These are phyloP conservation scores for Oldenlandia corymbosa DNA, from an alignment of 257 asterid species.

Conservation along the genomic window DNA sequence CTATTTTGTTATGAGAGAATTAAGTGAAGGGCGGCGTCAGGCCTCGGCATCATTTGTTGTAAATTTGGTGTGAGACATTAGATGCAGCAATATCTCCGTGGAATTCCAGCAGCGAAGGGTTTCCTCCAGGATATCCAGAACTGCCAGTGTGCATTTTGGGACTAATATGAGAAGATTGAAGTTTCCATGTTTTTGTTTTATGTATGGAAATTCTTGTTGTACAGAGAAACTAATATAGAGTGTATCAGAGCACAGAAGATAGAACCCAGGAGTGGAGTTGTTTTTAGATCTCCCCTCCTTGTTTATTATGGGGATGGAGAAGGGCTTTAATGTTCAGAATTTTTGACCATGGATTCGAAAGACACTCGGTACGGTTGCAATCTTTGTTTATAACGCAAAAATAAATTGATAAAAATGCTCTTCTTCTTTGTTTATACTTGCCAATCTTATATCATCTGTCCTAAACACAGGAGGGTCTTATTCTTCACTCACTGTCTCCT, in stretches of 20 bases:
- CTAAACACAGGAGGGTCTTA: too few relatives aligned
- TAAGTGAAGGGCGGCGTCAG: too few relatives aligned
- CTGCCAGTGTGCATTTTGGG: neutral
- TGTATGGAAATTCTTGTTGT: constrained; percentile 1
- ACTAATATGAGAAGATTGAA: neutral
- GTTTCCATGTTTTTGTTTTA: neutral
- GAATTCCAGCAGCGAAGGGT: too few relatives aligned
- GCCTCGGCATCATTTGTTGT: too few relatives aligned
- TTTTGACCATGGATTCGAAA: too few relatives aligned
- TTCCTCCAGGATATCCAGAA: neutral
- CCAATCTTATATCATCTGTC: too few relatives aligned
- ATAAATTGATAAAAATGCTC: too few relatives aligned
- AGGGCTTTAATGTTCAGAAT: neutral
- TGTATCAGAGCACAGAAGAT: neutral
- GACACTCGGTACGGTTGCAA: too few relatives aligned
- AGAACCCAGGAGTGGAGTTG: neutral
- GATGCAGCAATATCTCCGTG: too few relatives aligned
- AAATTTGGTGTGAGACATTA: neutral
- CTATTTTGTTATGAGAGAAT: neutral
- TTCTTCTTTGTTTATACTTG: too few relatives aligned
- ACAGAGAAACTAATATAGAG: neutral
- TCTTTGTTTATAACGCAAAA: too few relatives aligned
- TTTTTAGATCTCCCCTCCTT: constrained; percentile 3
- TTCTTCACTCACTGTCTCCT: too few relatives aligned
- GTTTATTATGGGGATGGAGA: neutral